Base-by-base conservation (phyloP, 2,329 filamentous ascomycete species). In the Fusarium concolor region DNA sequence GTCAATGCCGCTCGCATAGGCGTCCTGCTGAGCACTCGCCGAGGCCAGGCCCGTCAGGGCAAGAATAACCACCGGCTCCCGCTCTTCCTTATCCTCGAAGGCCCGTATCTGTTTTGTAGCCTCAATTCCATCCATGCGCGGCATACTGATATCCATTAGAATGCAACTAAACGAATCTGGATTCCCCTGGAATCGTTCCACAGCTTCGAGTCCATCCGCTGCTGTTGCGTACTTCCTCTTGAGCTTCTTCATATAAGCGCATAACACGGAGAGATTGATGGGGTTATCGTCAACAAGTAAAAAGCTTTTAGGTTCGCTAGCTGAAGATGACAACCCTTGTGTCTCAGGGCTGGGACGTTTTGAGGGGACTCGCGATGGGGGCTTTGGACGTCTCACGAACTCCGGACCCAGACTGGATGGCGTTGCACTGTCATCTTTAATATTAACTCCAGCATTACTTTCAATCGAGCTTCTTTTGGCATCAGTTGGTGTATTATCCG, bases 81-180 rank as follows among this genome's bases (percentile, higher is more conserved):
- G 70, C 2, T 77, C 76, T 10, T 79, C 71, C 2, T 82, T 77
- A 6, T 78, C 75, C 68, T 88, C 86, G 41, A 83, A 79, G 1
- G 79, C 78, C 3, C 86, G 79, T 29, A 87, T 86, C 31, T 77
- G 75, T 4, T 81, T 78, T 5, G 84, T 86, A 0, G 83, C 81
- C 15, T 82, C 81, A 3, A 86, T 79, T 0, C 84, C 84, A 62
- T 88, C 83, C 68, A 88, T 83, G 6, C 86, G 75, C 0, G 86
- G 86, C 86, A 88, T 88, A 56, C 81, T 86, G 4, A 87, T 82
- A 60, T 88, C 86, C 67, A 80, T 81, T 8, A 82, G 65, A 9
- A 82, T 74, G 56, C 74, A 78, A n/a, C 65, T 62, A 29, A 72
- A 79, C 4, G 71, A 44, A 0, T 65, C 62, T 0, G 73, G 74